Conservation (phyloP, 345 rosid species). For the Kernera saxatilis region DNA sequence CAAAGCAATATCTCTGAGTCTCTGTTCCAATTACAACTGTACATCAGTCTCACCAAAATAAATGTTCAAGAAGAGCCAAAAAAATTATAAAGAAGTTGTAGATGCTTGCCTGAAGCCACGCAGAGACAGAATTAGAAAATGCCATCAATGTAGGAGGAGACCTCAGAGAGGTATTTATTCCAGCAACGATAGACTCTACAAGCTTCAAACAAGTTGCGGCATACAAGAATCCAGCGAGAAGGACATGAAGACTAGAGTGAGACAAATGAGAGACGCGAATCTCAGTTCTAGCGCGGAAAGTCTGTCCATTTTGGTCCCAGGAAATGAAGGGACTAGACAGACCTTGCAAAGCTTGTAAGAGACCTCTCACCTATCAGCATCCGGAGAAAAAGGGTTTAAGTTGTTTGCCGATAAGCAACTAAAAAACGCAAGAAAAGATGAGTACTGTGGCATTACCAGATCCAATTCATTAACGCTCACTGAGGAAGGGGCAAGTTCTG, state of each 20-base stretch:
- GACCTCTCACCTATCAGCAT: conserved; percentile 46
- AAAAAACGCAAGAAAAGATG: neutral
- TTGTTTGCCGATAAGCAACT: neutral
- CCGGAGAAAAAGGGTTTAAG: neutral
- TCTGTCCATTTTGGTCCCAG: conserved; percentile 50
- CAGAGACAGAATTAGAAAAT: conserved; percentile 57
- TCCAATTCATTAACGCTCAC: conserved; percentile 52
- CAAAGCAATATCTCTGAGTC: conserved; percentile 68
- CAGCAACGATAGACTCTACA: conserved; percentile 44
- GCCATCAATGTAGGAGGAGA: conserved; percentile 64
- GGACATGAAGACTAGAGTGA: conserved; percentile 45
- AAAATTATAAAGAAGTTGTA: neutral
- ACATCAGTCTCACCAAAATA: conserved; percentile 2
- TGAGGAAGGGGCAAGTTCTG: conserved; percentile 2
- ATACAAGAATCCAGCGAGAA: conserved; percentile 55
- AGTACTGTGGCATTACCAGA: conserved; percentile 36
- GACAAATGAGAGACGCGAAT: conserved; percentile 71
- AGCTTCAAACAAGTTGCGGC: conserved; percentile 78
- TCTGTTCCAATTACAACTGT: conserved; percentile 39
- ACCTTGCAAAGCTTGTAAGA: conserved; percentile 75
- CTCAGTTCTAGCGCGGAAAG: conserved; percentile 44
- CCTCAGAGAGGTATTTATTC: conserved; percentile 30
- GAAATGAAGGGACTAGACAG: conserved; percentile 50
- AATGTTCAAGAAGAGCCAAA: neutral
- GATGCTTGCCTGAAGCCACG: conserved; percentile 61